Percentiles rank a stretch among this genome's conserved stretches.
Evolutionary conservation across 1,139 yeast genomes (phyloP).

Genomic region (Saccharomyces hybrid): DNA sequence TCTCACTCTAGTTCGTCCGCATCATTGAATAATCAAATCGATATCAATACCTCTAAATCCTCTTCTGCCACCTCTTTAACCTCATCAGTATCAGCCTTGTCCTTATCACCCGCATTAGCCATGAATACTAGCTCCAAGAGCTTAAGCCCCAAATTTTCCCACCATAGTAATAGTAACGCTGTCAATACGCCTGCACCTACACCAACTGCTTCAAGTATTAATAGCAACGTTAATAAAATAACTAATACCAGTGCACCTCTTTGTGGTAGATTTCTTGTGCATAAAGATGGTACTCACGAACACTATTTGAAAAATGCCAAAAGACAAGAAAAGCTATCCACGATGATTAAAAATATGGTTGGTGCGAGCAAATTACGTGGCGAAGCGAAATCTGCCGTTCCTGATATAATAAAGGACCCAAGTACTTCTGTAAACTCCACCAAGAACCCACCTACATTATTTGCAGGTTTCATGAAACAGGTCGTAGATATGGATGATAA

Average conservation of each 20-base stretch:
- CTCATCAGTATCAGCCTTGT: background rate
- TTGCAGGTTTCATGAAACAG: conserved; percentile 69
- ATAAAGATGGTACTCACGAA: conserved; percentile 65
- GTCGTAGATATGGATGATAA: conserved; percentile 36
- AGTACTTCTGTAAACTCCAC: conserved; percentile 1
- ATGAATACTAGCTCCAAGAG: background rate
- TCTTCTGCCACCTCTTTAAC: background rate
- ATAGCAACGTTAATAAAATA: background rate
- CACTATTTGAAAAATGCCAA: conserved; percentile 71
- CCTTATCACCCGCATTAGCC: background rate
- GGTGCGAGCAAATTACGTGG: conserved; percentile 68
- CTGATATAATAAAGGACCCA: conserved; percentile 44
- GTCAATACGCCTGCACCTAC: background rate
- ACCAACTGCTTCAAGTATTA: background rate
- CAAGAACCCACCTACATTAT: conserved; percentile 56
- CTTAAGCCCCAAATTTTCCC: background rate
- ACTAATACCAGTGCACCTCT: background rate
- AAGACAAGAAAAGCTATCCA: conserved; percentile 80
- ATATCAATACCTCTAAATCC: background rate
- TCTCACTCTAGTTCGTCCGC: background rate
- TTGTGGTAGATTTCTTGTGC: conserved; percentile 22
- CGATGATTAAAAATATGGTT: conserved; percentile 78
- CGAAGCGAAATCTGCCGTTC: conserved; percentile 78
- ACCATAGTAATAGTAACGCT: background rate
- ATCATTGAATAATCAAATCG: background rate